Evolutionary conservation across 768 basidiomycete species (phyloP), one percentile per base, ranked within the genome.

Genomic region (Collybia nuda): DNA sequence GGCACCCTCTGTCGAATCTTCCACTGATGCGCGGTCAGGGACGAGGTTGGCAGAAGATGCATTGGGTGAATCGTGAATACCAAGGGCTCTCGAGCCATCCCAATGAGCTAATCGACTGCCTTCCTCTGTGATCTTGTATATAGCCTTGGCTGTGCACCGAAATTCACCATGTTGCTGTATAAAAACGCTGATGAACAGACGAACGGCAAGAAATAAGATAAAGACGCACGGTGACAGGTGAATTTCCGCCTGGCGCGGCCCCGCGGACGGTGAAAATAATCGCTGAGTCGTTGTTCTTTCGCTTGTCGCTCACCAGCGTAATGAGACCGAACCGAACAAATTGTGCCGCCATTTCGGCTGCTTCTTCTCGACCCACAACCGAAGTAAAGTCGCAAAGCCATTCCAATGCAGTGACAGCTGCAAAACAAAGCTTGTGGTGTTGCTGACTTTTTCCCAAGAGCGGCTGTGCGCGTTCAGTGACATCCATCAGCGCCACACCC

Each of bases 341-440:
- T 66, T 98, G 97, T 3, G 95, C 97, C 2, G 92, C 88, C 84
- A 98, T 90, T 75, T 99, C 97, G 9, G 93, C 92, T 0, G 93
- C 95, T 67, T 98, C 97, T 62, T 99, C 97, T 46, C 92, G 78
- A 19, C 94, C 94, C 28, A 94, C 92, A 28, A 95, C 92, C 1
- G 95, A 97, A 0, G 97, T 93, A 60, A 93, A 97, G 67, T 99
- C 97, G 64, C 92, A 90, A 36, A 99, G 82, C 97, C 97, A 99
- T 69, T 98, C 95, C 48, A 98, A 76, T 0, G 91, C 94, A 40
- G 81, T 81, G 47, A 92, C 84, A 19, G 97, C 94, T 23, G 85
- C 74, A 65, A 99, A 98, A 60, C 90, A 91, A 62, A 84, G 76
- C 58, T 81, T 85, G 69, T 86, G 82, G 6, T 70, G 57, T 0